These are phyloP conservation scores for Petunia hybrid DNA, from an alignment of 305 asterid genomes.

Conservation along the genomic window DNA sequence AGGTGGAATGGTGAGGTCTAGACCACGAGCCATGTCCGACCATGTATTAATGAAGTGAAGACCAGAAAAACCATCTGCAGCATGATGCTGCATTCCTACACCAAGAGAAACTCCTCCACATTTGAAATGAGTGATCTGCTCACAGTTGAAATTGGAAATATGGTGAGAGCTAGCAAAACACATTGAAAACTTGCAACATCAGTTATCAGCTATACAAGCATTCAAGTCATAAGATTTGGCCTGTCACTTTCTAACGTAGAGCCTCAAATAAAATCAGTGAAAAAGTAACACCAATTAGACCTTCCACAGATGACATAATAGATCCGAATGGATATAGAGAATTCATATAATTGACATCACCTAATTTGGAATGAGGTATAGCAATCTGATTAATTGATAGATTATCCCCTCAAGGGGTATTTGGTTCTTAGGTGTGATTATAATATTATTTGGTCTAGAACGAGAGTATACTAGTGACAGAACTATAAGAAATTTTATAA, in stretches of 20 bases:
- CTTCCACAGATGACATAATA: background rate
- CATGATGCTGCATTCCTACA: slow-evolving; percentile 85
- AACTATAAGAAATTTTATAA: too few species aligned
- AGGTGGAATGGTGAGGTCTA: slow-evolving; percentile 58
- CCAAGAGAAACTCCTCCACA: slow-evolving; percentile 89
- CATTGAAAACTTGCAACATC: background rate
- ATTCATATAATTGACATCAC: background rate
- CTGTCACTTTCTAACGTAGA: too few species aligned
- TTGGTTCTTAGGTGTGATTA: background rate
- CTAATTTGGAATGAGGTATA: background rate
- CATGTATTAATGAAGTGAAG: slow-evolving; percentile 87
- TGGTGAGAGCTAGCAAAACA: background rate
- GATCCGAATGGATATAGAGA: background rate
- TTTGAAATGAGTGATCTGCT: slow-evolving; percentile 75
- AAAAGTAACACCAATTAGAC: background rate
- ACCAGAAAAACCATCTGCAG: slow-evolving; percentile 79
- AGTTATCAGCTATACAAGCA: background rate
- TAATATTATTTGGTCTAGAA: background rate
- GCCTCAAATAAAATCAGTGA: too few species aligned
- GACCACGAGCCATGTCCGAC: slow-evolving; percentile 87
- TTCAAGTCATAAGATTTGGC: background rate
- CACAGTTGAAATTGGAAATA: background rate
- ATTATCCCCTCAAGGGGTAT: background rate
- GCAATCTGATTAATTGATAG: background rate
- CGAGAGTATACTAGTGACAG: too few species aligned